Base-by-base conservation (phyloP, 176 grass and related monocot genomes). In the Carex scoparia region DNA sequence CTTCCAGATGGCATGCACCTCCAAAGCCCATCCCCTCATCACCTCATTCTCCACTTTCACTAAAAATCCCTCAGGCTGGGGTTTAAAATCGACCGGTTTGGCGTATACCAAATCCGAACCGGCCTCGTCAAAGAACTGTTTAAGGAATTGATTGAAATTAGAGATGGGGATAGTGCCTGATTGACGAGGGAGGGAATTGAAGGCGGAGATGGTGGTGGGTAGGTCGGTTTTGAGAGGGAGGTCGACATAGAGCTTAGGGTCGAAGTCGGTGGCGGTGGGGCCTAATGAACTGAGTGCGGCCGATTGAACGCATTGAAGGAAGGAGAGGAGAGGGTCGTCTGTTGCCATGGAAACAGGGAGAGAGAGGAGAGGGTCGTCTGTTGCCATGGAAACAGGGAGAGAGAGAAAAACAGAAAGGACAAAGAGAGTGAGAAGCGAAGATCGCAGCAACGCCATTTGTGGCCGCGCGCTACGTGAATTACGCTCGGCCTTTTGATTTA, bases 1-100 rank as follows among this genome's bases (percentile, higher is more conserved):
- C 71, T 91, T 94, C 96, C 96, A 99, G 28, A 99, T 87, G 55
- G 88, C 88, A 90, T 95, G 96, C 86, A 99, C 93, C 88, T 95
- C 44, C 81, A 95, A 89, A 77, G 90, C 96, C 96, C 96, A 99
- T 55, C 81, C 72, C 38, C 90, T 86, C 61, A 90, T 93, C 91
- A 65, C 83, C 88, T 59, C 48, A 84, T 74, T 86, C 79, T 32
- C 84, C 58, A 99, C 93, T 38, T 76, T 86, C 2, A 92, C 87
- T 81, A 99, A 87, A 86, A 99, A 99, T 31, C 93, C 88, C 48
- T n/a, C 65, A 10, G 96, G 96, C 30, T 94, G 87, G 0, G 85
- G 2, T 0, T 69, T 62, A 48, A 99, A 99, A 78, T 99, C 96
- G 66, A 40, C 81, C 30, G 86, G 91, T 27, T 54, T 38, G 54